Percentiles rank a stretch among this genome's conserved stretches.
Conservation (phyloP, 106 monocot genomes). For the Dendrobium huoshanense region DNA sequence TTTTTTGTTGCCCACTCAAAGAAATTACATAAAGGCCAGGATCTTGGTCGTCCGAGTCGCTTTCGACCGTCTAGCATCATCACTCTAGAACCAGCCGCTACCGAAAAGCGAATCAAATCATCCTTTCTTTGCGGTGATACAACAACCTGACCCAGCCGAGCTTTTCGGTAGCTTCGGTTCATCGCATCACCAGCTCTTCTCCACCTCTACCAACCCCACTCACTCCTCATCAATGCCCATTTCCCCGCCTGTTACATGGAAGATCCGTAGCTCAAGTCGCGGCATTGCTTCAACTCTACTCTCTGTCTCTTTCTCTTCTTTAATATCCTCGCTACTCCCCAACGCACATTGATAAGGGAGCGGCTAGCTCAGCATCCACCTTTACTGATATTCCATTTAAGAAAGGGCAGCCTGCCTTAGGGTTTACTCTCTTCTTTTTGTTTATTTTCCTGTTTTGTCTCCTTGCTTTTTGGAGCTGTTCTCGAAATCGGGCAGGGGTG, state of each 20-base stretch:
- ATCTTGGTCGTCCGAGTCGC: no score
- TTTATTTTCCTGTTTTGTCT: not conserved
- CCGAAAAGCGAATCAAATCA: no score
- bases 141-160: not conserved
- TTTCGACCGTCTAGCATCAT: no score
- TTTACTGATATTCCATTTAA: not conserved
- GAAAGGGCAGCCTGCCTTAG: not conserved
- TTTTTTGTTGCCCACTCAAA: no score
- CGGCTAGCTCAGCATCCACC: not conserved
- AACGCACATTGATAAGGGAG: not conserved
- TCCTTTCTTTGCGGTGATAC: not conserved
- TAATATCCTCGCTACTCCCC: not conserved
- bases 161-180: no score
- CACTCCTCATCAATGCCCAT: not conserved
- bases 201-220: not conserved
- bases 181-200: no score
- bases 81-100: no score
- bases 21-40: no score
- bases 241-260: not conserved
- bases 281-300: slow-evolving; percentile 4
- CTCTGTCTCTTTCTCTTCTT: slow-evolving; percentile 1
- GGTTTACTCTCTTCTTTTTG: not conserved
- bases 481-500: not conserved
- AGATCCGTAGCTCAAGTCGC: not conserved
- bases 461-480: not conserved